A percentile compares a stretch with the other conserved stretches of the same genome.
These are phyloP conservation scores for Populus hybrid DNA, from an alignment of 441 rosid species.

Conservation along the genomic window DNA sequence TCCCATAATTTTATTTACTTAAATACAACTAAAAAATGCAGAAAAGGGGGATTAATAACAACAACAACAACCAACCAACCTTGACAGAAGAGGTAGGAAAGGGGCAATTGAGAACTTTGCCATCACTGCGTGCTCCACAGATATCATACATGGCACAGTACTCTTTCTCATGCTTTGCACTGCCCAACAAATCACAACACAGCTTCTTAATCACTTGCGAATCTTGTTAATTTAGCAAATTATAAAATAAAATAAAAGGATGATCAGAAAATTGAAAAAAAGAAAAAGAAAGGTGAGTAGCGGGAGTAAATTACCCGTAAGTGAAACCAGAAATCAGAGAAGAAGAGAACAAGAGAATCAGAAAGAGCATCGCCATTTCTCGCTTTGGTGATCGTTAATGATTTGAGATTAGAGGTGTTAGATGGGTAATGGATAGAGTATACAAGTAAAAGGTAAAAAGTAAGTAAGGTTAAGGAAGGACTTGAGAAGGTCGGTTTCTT, in stretches of 20 bases:
- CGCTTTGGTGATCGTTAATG: background rate
- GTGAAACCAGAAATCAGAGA: background rate
- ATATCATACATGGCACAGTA: constrained; percentile 91
- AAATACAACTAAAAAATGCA: background rate
- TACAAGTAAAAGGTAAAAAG: too few relatives aligned
- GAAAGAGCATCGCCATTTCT: background rate
- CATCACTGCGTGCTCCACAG: constrained; percentile 73
- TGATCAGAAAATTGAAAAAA: background rate
- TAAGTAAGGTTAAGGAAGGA: background rate
- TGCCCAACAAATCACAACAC: constrained; percentile 24
- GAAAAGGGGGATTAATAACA: background rate
- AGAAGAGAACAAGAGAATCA: background rate
- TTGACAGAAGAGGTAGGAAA: constrained; percentile 58
- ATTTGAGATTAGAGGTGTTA: too few relatives aligned
- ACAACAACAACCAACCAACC: constrained; percentile 28
- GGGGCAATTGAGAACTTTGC: constrained; percentile 81
- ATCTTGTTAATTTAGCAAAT: background rate
- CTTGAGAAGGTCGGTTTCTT: too few relatives aligned
- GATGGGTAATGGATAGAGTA: too few relatives aligned
- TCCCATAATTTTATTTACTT: too few relatives aligned
- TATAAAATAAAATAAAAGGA: background rate
- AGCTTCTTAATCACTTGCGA: background rate
- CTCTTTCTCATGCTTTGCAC: constrained; percentile 51
- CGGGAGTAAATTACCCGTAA: background rate
- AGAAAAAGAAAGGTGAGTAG: background rate